Evolutionary conservation across 176 grass and related monocot genomes (phyloP), one percentile per base, ranked within the genome.

Genomic region (Oryza nivara): DNA sequence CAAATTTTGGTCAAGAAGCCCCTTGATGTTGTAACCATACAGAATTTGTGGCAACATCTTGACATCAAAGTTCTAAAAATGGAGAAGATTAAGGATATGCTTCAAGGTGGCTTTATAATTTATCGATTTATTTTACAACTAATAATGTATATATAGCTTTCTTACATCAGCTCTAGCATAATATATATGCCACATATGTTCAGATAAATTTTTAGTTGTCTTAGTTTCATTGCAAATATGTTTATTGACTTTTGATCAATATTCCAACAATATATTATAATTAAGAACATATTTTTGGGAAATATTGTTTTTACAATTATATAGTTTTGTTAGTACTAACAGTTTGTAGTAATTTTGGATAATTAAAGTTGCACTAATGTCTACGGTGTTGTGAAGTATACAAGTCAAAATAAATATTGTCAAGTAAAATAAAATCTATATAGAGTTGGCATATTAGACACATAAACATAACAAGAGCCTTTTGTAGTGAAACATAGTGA

Each of bases 1-100:
- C 43, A 40, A 14, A 78, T 78, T 61, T 88, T 88, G 73, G 51
- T 83, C 19, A 83, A 82, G 40, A 83, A 88, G 23, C 86, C 86
- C 9, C 22, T 83, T 28, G 80, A 77, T 23, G 16, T 1, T n/a
- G 61, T 36, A 64, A 43, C 38, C 7, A 63, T 82, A 30, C 26
- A 77, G 5, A 83, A 77, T 58, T n/a, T 58, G 54, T 58, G 54
- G 54, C 51, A 88, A 41, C 66, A 88, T 68, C 64, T 82, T 22
- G 81, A 74, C 2, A 44, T 5, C 6, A 74, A 74, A 65, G 4
- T 65, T 65, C 9, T 23, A 11, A 2, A 72, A 5, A 51, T 23
- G 7, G 19, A 83, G 19, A 75, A 75, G 72, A 75, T 84, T 15
- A 67, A 67, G 2, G 19, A 38, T 1, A 68, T 75, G 11, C 75